Conservation (phyloP, 2,329 filamentous ascomycete genomes). For the Colletotrichum camelliae region DNA sequence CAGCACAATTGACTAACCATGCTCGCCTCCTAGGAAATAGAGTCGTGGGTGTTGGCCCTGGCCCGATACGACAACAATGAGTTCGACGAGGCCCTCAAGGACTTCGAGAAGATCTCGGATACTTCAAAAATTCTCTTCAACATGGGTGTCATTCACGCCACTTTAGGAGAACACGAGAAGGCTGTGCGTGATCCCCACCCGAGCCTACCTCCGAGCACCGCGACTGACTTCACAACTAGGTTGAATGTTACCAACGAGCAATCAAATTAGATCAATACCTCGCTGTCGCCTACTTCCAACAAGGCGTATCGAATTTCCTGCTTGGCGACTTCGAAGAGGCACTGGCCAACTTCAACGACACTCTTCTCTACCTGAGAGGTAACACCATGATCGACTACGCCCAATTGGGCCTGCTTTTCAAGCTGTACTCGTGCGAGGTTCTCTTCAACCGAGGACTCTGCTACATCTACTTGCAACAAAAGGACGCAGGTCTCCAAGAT, state of each 20-base stretch:
- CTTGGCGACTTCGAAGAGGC: conserved; percentile 97
- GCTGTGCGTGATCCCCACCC: conserved; percentile 68
- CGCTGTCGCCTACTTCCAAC: conserved; percentile 96
- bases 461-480: conserved; percentile 95
- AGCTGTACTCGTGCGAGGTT: conserved; percentile 96
- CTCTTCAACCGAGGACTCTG: conserved; percentile 96
- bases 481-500: conserved; percentile 89
- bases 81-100: conserved; percentile 85
- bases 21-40: conserved; percentile 77
- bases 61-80: conserved; percentile 96
- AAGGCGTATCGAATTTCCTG: conserved; percentile 97
- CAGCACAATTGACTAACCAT: background rate
- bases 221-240: conserved; percentile 55
- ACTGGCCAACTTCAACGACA: conserved; percentile 98
- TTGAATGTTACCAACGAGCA: conserved; percentile 93
- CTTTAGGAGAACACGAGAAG: conserved; percentile 92
- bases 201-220: background rate
- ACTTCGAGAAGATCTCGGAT: conserved; percentile 87
- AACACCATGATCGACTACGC: conserved; percentile 99
- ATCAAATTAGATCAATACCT: conserved; percentile 93
- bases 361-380: conserved; percentile 88
- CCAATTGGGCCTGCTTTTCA: conserved; percentile 93
- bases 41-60: conserved; percentile 95
- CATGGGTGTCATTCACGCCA: conserved; percentile 96
- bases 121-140: conserved; percentile 99